Base-by-base conservation (phyloP, 1,284 basidiomycete species). In the Trichosporon coremiiforme region DNA sequence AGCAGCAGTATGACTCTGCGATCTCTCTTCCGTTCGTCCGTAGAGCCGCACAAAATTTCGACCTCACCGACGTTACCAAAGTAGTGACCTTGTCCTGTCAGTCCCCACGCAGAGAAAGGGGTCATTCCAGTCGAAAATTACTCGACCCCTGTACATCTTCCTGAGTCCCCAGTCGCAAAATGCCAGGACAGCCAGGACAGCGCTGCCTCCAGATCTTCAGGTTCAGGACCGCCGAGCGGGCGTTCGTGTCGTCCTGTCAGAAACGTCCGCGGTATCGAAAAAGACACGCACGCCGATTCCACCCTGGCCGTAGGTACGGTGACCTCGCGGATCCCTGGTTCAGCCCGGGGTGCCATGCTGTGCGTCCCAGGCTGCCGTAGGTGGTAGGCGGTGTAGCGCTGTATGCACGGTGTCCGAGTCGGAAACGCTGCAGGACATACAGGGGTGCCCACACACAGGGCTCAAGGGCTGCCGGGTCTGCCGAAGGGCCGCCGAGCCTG, bases 201-300 rank as follows among this genome's bases (percentile, higher is more conserved):
- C 17, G 15, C 5, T 12, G 10, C 20, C 47, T 53, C 20, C 47
- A 53, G 47, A 53, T 53, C 47, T 53, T 53, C 47, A 53, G 47
- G 47, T 22, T 53, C 47, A 22, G 47, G 47, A 15, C 2, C 41
- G 41, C 41, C 41, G 13, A 45, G 41, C 41, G 41, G 36, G 15
- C 45, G n/a, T 47, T 12, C n/a, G 45, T n/a, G 15, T 47, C 47
- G 47, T 22, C 47, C 47, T 53, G 47, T 53, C 47, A 53, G 47
- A 53, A 53, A 53, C 47, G 47, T 12, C 20, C 3, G 47, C 20
- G 47, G 20, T 20, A 20, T 22, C 47, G 20, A 53, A 53, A 53
- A 53, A 53, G 47, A 53, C n/a, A 53, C 47, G 47, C 47, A 53
- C 20, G 47, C 47, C 12, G 41, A 15, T 15, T 15, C 41, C 15